Percentiles rank a stretch among this genome's conserved stretches.
Evolutionary conservation across 345 rosid species (phyloP).

Genomic region (Noccaea bulbosa): DNA sequence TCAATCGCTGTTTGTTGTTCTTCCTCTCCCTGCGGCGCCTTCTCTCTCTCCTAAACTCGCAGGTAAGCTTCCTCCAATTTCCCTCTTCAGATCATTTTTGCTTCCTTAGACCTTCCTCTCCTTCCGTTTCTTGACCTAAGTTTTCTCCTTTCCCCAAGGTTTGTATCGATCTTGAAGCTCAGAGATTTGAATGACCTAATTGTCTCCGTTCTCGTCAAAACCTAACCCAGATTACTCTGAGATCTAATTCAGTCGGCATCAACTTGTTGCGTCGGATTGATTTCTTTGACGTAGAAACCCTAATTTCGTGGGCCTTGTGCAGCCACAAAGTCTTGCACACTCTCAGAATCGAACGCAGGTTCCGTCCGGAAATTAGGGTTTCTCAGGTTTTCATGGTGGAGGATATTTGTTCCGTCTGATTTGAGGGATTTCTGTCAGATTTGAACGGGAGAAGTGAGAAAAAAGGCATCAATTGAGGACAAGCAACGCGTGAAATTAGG

Average conservation of each 20-base stretch:
- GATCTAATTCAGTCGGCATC: slow-evolving; percentile 5
- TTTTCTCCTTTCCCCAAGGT: slow-evolving; percentile 18
- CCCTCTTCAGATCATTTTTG: slow-evolving; percentile 1
- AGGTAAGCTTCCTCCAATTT: slow-evolving; percentile 32
- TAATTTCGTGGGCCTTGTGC: slow-evolving; percentile 28
- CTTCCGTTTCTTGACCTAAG: background rate
- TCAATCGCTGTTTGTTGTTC: slow-evolving; percentile 24
- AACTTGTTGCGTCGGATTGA: slow-evolving; percentile 10
- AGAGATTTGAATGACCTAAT: slow-evolving; percentile 32
- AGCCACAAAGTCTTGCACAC: slow-evolving; percentile 18
- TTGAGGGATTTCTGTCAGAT: slow-evolving; percentile 11
- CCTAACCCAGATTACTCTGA: background rate
- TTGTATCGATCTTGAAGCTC: slow-evolving; percentile 28
- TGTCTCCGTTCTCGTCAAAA: slow-evolving; percentile 24
- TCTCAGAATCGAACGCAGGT: slow-evolving; percentile 28
- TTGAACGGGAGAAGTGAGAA: slow-evolving; percentile 11
- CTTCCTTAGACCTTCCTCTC: background rate
- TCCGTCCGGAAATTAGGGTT: slow-evolving; percentile 51
- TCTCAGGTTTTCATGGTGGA: slow-evolving; percentile 20
- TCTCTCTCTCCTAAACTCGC: slow-evolving; percentile 36
- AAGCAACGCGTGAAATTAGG: slow-evolving; percentile 40
- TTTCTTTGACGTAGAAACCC: slow-evolving; percentile 16
- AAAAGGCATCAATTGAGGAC: slow-evolving; percentile 19
- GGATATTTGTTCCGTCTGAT: background rate
- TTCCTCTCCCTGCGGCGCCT: slow-evolving; percentile 39